phyloP scores from a whole-genome alignment of 2,329 filamentous ascomycete species.

The Lomentospora prolificans region DNA sequence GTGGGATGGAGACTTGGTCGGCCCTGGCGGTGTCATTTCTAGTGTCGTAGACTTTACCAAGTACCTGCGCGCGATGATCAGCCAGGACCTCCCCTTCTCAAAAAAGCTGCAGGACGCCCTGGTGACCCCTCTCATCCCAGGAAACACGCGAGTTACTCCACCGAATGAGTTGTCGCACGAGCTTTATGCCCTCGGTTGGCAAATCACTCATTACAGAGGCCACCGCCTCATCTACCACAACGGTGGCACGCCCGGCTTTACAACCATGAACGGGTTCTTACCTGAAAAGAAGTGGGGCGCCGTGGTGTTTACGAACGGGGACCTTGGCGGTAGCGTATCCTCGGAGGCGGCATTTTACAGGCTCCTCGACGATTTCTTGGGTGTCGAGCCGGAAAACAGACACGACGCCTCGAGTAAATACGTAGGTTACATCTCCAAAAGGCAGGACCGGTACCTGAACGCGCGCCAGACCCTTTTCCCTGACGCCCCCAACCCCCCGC shows the following conservation, averaged over 20 bases:
- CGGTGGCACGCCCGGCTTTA: slow-evolving; percentile 19
- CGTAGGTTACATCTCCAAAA: not conserved
- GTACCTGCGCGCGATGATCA: slow-evolving; percentile 20
- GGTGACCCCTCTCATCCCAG: slow-evolving; percentile 18
- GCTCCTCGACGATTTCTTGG: slow-evolving; percentile 21
- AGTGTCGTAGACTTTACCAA: slow-evolving; percentile 26
- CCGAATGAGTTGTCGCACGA: slow-evolving; percentile 14
- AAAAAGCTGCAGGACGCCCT: slow-evolving; percentile 17
- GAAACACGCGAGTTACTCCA: not conserved
- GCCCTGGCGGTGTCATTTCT: slow-evolving; percentile 30
- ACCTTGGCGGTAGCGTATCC: not conserved
- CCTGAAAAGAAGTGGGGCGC: slow-evolving; percentile 22
- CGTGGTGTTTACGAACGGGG: slow-evolving; percentile 18
- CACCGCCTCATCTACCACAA: slow-evolving; percentile 20
- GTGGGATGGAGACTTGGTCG: slow-evolving; percentile 19
- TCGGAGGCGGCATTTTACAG: slow-evolving; percentile 17
- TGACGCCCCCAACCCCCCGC: slow-evolving; percentile 15
- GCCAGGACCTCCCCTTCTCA: slow-evolving; percentile 14
- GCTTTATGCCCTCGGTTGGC: slow-evolving; percentile 23
- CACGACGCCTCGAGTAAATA: slow-evolving; percentile 5
- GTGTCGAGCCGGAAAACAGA: slow-evolving; percentile 12
- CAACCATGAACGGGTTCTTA: slow-evolving; percentile 21
- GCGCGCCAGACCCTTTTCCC: slow-evolving; percentile 9
- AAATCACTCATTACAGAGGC: slow-evolving; percentile 15
- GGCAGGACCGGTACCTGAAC: not conserved